A percentile compares a stretch with the other conserved stretches of the same genome.
Evolutionary conservation across 148 eudicot species (phyloP).

Genomic region (Vaccinium macrocarpon): DNA sequence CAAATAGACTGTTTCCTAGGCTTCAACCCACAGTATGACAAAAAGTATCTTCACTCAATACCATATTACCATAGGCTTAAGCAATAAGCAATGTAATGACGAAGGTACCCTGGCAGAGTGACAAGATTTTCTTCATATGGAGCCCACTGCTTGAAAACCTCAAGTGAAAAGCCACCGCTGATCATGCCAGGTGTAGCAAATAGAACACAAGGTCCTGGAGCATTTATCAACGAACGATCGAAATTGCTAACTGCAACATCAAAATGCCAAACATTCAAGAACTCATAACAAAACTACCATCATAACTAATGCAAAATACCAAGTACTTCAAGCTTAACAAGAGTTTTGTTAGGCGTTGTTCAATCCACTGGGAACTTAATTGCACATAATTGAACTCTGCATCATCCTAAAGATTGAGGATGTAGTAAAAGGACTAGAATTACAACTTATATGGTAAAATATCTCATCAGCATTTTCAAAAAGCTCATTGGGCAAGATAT

Average conservation of each 20-base stretch:
- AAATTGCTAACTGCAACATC: slow-evolving; percentile 63
- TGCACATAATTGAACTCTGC: neutral
- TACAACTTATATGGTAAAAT: neutral
- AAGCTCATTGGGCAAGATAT: neutral
- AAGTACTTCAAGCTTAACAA: neutral
- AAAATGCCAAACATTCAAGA: slow-evolving; percentile 8
- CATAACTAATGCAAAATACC: neutral
- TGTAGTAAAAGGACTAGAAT: neutral
- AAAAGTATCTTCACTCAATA: too few relatives aligned
- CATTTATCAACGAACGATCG: slow-evolving; percentile 84
- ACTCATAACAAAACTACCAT: slow-evolving; percentile 9
- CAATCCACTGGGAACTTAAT: neutral
- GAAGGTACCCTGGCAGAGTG: slow-evolving; percentile 73
- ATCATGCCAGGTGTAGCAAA: slow-evolving; percentile 98
- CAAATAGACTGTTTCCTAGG: neutral
- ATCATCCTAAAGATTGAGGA: neutral
- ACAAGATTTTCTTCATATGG: slow-evolving; percentile 80
- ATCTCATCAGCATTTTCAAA: neutral
- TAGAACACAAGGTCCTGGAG: slow-evolving; percentile 93
- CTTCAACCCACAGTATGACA: neutral
- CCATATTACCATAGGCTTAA: neutral
- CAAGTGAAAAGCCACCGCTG: slow-evolving; percentile 91
- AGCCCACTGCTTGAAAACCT: slow-evolving; percentile 97
- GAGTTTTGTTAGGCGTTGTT: neutral
- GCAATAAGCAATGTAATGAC: neutral